Conservation (phyloP, 345 rosid genomes). For the Crucihimalaya himalaica region DNA sequence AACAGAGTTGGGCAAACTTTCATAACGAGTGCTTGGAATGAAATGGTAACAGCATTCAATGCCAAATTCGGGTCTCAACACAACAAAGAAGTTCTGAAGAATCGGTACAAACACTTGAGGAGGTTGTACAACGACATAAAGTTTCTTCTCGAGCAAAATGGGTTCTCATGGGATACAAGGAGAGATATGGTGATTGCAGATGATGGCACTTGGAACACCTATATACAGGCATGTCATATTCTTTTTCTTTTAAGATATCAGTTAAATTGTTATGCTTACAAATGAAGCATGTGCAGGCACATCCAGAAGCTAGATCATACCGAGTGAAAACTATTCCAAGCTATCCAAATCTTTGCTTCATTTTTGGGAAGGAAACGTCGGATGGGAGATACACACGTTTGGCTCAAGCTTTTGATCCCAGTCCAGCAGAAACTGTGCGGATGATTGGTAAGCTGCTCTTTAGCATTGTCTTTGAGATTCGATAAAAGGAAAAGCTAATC, state of each 20-base stretch:
- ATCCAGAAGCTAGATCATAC: slow-evolving; percentile 83
- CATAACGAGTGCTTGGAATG: slow-evolving; percentile 75
- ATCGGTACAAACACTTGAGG: slow-evolving; percentile 81
- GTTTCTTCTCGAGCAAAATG: slow-evolving; percentile 62
- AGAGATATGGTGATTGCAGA: slow-evolving; percentile 80
- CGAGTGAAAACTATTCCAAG: slow-evolving; percentile 80
- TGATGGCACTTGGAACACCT: slow-evolving; percentile 69
- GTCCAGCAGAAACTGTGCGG: slow-evolving; percentile 40
- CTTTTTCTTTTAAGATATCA: slow-evolving; percentile 20
- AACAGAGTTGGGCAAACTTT: slow-evolving; percentile 83
- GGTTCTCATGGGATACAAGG: slow-evolving; percentile 80
- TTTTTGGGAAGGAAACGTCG: slow-evolving; percentile 64
- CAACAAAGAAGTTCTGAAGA: slow-evolving; percentile 79
- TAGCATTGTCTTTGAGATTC: not conserved
- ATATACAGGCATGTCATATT: slow-evolving; percentile 54
- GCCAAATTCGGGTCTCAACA: slow-evolving; percentile 58
- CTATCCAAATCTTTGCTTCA: slow-evolving; percentile 68
- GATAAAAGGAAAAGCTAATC: not conserved
- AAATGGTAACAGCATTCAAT: slow-evolving; percentile 66
- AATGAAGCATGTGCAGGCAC: slow-evolving; percentile 52
- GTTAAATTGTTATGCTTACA: slow-evolving; percentile 25
- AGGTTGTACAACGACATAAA: slow-evolving; percentile 71
- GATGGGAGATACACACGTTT: slow-evolving; percentile 72
- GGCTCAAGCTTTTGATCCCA: slow-evolving; percentile 52
- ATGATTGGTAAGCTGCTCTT: slow-evolving; percentile 53